These are phyloP conservation scores for Sarocladium oryzae DNA, from an alignment of 2,329 filamentous ascomycete genomes.

Conservation along the genomic window DNA sequence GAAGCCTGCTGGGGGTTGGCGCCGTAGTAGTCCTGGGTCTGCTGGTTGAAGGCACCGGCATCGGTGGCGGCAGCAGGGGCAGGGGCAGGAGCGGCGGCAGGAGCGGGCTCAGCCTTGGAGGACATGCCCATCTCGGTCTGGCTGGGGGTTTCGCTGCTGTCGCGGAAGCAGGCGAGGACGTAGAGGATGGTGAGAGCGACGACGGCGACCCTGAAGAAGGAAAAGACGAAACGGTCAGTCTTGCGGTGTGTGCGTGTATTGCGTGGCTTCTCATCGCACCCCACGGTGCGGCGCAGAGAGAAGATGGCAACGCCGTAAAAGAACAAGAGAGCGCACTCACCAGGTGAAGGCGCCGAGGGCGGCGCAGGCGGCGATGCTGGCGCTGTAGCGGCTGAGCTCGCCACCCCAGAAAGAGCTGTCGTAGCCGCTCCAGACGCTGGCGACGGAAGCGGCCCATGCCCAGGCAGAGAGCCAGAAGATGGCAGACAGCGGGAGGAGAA, in stretches of 20 bases:
- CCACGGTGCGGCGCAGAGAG: too few relatives aligned
- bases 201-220: conserved; percentile 25
- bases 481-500: conserved; percentile 27
- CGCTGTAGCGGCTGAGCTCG: conserved; percentile 15
- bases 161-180: conserved; percentile 22
- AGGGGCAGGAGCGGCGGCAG: not conserved
- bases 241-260: too few relatives aligned
- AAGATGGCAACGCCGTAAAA: not conserved
- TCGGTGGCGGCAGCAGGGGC: not conserved
- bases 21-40: conserved; percentile 7
- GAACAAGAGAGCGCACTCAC: conserved; percentile 17
- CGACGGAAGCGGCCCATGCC: conserved; percentile 34
- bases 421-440: conserved; percentile 21
- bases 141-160: not conserved
- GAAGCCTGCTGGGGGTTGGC: not conserved
- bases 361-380: conserved; percentile 31
- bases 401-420: conserved; percentile 12
- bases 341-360: conserved; percentile 35
- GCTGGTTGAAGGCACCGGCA: conserved; percentile 6
- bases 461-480: conserved; percentile 40
- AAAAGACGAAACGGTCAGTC: too few relatives aligned
- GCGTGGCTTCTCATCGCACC: too few relatives aligned
- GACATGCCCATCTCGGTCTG: conserved; percentile 4
- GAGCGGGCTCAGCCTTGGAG: not conserved
- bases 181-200: conserved; percentile 33